A percentile compares a stretch with the other conserved stretches of the same genome.
Evolutionary conservation across 768 basidiomycete species (phyloP).

Genomic region (Rhodotorula sphaerocarpa): DNA sequence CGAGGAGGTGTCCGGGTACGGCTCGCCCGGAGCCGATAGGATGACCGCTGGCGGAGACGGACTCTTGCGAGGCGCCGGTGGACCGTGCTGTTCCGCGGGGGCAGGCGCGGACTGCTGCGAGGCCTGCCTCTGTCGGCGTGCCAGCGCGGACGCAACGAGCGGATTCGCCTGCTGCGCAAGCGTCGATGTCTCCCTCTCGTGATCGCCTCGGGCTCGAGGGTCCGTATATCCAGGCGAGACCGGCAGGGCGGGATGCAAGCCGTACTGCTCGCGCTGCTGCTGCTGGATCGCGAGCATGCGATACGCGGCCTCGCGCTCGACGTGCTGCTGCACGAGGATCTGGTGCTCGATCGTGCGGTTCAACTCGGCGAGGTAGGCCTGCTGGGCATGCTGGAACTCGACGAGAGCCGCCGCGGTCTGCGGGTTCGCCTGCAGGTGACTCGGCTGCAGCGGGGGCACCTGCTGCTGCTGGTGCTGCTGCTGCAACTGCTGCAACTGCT

Average conservation of each 20-base stretch:
- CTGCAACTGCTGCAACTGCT: neutral
- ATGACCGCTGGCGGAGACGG: conserved; percentile 25
- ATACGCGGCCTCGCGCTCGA: conserved; percentile 3
- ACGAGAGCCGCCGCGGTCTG: conserved; percentile 1
- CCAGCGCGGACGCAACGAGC: conserved; percentile 24
- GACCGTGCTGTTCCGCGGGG: neutral
- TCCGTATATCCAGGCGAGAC: neutral
- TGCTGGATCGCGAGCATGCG: conserved; percentile 2
- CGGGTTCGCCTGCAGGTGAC: neutral
- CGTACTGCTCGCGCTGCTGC: neutral
- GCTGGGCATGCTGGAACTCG: conserved; percentile 21
- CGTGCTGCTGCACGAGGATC: conserved; percentile 21
- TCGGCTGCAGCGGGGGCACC: neutral
- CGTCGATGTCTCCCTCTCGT: neutral
- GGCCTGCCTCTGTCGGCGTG: conserved; percentile 16
- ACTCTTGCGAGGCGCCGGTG: neutral
- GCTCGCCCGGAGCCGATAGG: conserved; percentile 30
- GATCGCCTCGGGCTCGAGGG: too few relatives aligned
- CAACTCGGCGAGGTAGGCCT: conserved; percentile 16
- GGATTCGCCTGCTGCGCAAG: conserved; percentile 12
- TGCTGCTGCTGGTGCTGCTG: neutral
- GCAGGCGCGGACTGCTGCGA: neutral
- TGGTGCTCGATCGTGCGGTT: conserved; percentile 21
- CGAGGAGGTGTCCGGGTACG: conserved; percentile 25
- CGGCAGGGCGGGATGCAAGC: neutral